Conservation (phyloP, 2,329 filamentous ascomycete genomes). For the Elsinoe fawcettii region DNA sequence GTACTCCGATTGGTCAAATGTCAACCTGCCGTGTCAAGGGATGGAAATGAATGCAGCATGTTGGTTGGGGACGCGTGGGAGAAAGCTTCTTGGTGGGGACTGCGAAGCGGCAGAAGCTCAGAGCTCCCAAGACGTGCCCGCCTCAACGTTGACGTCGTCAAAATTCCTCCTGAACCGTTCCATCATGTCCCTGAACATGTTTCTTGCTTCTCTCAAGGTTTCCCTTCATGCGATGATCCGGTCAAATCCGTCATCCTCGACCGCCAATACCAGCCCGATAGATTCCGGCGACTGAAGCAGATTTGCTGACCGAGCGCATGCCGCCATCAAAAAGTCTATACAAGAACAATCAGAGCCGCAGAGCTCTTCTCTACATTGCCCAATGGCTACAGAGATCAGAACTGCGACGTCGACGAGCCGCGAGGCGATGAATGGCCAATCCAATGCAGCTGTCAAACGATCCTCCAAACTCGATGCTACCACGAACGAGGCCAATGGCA, state of each 20-base stretch:
- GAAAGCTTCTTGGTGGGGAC: not conserved
- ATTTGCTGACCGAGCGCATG: not conserved
- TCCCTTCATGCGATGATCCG: constrained; percentile 7
- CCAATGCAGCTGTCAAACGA: not conserved
- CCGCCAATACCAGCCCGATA: not conserved
- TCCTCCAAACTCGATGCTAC: not conserved
- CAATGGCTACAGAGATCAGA: constrained; percentile 9
- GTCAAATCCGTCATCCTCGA: constrained; percentile 2
- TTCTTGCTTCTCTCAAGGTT: not conserved
- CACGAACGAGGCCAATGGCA: constrained; percentile 2
- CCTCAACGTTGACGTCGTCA: constrained; percentile 10
- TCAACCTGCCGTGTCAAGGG: not conserved
- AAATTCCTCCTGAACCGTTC: constrained; percentile 5
- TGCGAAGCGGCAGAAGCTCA: not conserved
- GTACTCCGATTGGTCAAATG: constrained; percentile 1
- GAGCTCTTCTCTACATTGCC: not conserved
- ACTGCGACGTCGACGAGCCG: constrained; percentile 9
- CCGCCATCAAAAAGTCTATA: constrained; percentile 2
- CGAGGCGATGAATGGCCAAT: not conserved
- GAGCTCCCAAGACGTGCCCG: constrained; percentile 7
- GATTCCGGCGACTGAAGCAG: constrained; percentile 1
- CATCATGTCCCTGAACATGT: constrained; percentile 7
- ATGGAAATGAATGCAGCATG: not conserved
- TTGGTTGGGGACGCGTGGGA: constrained; percentile 10
- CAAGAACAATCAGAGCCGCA: not conserved